These are phyloP conservation scores for Mycogone perniciosa DNA, from an alignment of 2,329 filamentous ascomycete species.

Conservation along the genomic window DNA sequence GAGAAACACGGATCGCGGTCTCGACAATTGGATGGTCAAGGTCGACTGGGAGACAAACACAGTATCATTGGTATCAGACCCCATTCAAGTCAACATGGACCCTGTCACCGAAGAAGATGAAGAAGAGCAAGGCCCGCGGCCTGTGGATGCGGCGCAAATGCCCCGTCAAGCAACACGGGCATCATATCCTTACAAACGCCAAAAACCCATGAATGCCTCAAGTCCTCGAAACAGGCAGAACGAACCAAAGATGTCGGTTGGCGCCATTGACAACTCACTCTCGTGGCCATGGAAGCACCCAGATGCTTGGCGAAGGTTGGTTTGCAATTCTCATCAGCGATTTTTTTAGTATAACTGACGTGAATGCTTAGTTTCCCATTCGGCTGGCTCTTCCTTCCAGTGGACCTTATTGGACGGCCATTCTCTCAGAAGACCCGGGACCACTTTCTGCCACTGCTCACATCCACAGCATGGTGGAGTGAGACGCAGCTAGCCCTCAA, in stretches of 20 bases:
- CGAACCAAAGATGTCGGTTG: conserved; percentile 64
- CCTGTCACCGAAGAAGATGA: conserved; percentile 36
- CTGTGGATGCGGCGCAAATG: conserved; percentile 47
- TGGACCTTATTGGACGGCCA: conserved; percentile 90
- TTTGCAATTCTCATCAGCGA: neutral
- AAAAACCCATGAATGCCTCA: conserved; percentile 80
- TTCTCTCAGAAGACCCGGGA: conserved; percentile 91
- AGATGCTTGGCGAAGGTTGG: conserved; percentile 67
- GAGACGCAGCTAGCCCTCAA: conserved; percentile 85
- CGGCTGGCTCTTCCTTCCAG: conserved; percentile 95
- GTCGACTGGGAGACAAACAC: conserved; percentile 79
- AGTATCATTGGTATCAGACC: conserved; percentile 81
- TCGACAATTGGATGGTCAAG: conserved; percentile 99
- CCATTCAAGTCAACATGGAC: conserved; percentile 60
- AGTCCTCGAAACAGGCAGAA: conserved; percentile 38
- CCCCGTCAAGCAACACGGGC: conserved; percentile 35
- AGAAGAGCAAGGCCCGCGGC: conserved; percentile 47
- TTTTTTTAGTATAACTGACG: neutral
- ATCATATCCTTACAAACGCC: conserved; percentile 64
- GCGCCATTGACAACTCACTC: conserved; percentile 94
- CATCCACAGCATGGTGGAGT: conserved; percentile 94
- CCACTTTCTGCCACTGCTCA: conserved; percentile 92
- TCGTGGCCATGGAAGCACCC: conserved; percentile 99
- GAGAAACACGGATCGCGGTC: conserved; percentile 92
- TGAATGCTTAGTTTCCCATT: conserved; percentile 78